Percentiles rank a stretch among this genome's conserved stretches.
phyloP scores from a whole-genome alignment of 495 filamentous ascomycete genomes.

The Viridothelium virens region DNA sequence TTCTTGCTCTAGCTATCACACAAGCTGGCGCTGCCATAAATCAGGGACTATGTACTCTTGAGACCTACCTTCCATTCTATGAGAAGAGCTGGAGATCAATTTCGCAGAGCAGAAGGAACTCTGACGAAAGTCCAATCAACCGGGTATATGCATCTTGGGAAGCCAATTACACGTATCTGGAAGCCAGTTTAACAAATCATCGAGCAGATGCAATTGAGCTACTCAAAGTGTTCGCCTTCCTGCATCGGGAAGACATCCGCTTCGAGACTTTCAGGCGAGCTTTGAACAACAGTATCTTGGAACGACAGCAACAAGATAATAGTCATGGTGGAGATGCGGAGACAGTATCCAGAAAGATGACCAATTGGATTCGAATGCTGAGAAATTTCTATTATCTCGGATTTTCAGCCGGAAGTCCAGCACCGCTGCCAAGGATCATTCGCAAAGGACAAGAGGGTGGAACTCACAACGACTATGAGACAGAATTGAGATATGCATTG shows the following conservation, averaged over 20 bases:
- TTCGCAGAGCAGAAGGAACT: conserved; percentile 11
- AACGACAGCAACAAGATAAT: no score
- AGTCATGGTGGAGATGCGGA: no score
- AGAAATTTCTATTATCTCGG: no score
- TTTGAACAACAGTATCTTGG: no score
- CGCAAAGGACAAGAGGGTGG: no score
- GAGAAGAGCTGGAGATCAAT: conserved; percentile 10
- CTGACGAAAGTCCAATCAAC: conserved; percentile 18
- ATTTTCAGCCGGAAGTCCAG: no score
- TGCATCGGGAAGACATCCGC: conserved; percentile 32
- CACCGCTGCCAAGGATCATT: no score
- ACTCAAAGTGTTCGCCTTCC: conserved; percentile 33
- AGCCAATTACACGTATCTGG: conserved; percentile 25
- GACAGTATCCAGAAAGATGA: no score
- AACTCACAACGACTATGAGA: no score
- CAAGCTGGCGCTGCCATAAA: conserved; percentile 28
- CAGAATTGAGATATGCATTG: no score
- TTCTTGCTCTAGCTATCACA: conserved; percentile 28
- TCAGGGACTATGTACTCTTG: conserved; percentile 15
- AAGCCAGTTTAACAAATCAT: conserved; percentile 11
- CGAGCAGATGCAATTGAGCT: conserved; percentile 27
- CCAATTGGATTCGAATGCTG: no score
- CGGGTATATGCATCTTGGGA: conserved; percentile 30
- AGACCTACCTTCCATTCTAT: conserved; percentile 18
- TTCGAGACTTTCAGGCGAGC: no score